Conservation (phyloP, 805 yeast species). For the Hanseniaspora hatyaiensis region DNA sequence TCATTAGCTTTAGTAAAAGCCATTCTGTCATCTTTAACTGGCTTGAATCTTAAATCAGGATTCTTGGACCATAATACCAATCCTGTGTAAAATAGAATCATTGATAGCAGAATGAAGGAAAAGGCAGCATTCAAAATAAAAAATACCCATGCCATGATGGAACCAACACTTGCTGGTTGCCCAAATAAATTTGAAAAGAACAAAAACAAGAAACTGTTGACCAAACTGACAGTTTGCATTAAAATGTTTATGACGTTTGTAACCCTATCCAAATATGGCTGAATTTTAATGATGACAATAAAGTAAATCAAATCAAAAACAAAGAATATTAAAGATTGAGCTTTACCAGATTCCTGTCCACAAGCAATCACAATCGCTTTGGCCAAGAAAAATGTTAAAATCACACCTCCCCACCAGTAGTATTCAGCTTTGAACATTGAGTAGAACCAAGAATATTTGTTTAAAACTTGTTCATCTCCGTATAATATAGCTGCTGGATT, state of each 20-base stretch:
- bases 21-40: constrained; percentile 83
- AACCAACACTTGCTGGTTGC: constrained; percentile 64
- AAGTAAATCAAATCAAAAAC: constrained; percentile 63
- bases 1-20: constrained; percentile 56
- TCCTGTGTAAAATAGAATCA: constrained; percentile 56
- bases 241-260: constrained; percentile 67
- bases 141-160: constrained; percentile 86
- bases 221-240: constrained; percentile 57
- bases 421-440: constrained; percentile 73
- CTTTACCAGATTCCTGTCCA: constrained; percentile 69
- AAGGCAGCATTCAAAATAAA: constrained; percentile 84
- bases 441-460: constrained; percentile 78
- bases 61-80: constrained; percentile 61
- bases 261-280: constrained; percentile 72
- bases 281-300: constrained; percentile 45
- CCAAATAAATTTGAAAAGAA: constrained; percentile 78
- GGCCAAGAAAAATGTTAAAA: constrained; percentile 47
- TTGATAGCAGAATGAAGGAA: constrained; percentile 57
- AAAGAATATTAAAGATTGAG: constrained; percentile 68
- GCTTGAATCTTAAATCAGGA: constrained; percentile 80
- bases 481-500: constrained; percentile 83
- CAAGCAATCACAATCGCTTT: constrained; percentile 67
- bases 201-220: constrained; percentile 73
- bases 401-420: constrained; percentile 72
- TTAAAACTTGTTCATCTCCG: constrained; percentile 60